Evolutionary conservation across 2,329 filamentous ascomycete genomes (phyloP).

Genomic region (Gnomoniopsis smithogilvyi): DNA sequence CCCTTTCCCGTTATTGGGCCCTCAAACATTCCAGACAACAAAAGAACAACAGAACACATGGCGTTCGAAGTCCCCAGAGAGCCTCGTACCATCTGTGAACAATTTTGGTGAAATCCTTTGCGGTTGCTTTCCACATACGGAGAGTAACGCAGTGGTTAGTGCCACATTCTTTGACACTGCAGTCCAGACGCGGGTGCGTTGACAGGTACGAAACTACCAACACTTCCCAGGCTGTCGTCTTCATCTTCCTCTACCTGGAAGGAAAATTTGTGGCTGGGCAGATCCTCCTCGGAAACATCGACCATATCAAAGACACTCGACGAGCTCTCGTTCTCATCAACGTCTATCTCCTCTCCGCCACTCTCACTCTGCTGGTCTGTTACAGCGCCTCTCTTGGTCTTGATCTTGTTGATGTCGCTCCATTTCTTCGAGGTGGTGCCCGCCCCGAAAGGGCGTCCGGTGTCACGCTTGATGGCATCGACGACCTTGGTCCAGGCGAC

Average conservation of each 20-base stretch:
- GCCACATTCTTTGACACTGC: not conserved
- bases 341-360: not conserved
- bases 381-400: not conserved
- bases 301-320: not conserved
- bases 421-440: slow-evolving; percentile 1
- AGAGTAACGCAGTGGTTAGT: not conserved
- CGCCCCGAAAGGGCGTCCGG: slow-evolving; percentile 3
- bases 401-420: not conserved
- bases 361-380: not conserved
- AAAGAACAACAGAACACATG: too few species aligned
- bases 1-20: too few species aligned
- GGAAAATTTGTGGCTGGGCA: not conserved
- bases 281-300: not conserved
- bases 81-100: too few species aligned
- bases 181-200: not conserved
- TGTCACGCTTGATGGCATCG: not conserved
- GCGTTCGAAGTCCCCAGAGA: too few species aligned
- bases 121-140: too few species aligned
- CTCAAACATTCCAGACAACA: too few species aligned
- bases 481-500: not conserved
- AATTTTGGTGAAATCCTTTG: too few species aligned
- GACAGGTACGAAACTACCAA: not conserved
- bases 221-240: not conserved
- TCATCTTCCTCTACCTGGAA: not conserved
- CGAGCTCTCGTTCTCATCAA: not conserved